Percentiles rank a stretch among this genome's conserved stretches.
phyloP scores from a whole-genome alignment of 2,329 filamentous ascomycete genomes.

The Talaromyces funiculosus region DNA sequence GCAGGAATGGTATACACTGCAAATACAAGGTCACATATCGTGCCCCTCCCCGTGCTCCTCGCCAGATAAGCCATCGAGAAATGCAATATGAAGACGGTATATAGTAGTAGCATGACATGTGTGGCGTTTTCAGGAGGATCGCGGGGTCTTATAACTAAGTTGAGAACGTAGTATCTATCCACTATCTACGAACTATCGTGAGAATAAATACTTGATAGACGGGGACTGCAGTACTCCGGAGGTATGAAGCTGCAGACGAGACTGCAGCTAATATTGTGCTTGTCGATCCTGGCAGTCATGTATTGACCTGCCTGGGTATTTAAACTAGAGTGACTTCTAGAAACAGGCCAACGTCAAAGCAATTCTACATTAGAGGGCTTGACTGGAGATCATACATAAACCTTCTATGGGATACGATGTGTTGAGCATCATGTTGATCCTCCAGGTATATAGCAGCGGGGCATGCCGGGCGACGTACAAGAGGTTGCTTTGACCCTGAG shows the following conservation, averaged over 20 bases:
- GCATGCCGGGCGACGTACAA: not conserved
- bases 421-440: not conserved
- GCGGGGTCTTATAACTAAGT: not conserved
- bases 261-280: not conserved
- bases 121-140: constrained; percentile 2
- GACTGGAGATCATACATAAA: not conserved
- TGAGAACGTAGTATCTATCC: not conserved
- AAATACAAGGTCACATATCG: not conserved
- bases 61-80: not conserved
- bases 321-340: not conserved
- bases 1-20: not conserved
- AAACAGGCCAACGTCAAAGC: not conserved
- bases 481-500: not conserved
- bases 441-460: not conserved
- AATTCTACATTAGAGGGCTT: not conserved
- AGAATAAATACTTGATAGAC: not conserved
- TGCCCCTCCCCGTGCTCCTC: not conserved
- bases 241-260: not conserved
- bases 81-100: not conserved
- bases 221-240: not conserved
- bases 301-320: not conserved
- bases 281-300: not conserved
- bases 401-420: not conserved
- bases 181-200: not conserved
- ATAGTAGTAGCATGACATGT: constrained; percentile 4